phyloP scores from a whole-genome alignment of 106 monocot species.

The Dendrobium officinale region DNA sequence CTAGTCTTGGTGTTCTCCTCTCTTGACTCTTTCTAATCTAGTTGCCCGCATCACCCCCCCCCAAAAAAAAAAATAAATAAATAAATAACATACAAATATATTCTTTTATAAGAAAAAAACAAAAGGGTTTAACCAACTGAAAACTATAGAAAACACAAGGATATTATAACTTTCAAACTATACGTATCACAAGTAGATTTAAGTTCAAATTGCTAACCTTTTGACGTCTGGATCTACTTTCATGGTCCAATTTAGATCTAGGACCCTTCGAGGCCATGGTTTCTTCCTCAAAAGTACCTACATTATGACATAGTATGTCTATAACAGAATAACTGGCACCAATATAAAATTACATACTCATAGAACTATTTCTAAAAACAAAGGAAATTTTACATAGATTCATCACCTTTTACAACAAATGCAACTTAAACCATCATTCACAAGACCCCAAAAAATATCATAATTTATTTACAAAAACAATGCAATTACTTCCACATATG shows the following conservation, averaged over 20 bases:
- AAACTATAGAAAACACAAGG: background rate
- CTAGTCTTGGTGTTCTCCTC: too few species aligned
- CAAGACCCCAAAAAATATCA: background rate
- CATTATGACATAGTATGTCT: conserved; percentile 10
- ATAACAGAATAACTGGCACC: background rate
- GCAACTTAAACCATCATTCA: background rate
- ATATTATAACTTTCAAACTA: background rate
- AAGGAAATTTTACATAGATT: background rate
- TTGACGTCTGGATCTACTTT: conserved; percentile 67
- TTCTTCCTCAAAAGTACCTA: conserved; percentile 13
- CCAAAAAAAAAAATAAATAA: background rate
- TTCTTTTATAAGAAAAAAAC: background rate
- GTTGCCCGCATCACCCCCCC: too few species aligned
- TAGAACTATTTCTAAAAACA: background rate
- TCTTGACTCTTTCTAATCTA: too few species aligned
- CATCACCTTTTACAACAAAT: background rate
- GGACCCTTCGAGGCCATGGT: conserved; percentile 92
- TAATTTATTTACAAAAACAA: background rate
- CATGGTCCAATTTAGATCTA: conserved; percentile 81
- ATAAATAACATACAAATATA: background rate
- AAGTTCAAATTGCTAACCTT: conserved; percentile 42
- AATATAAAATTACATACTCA: background rate
- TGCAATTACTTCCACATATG: background rate
- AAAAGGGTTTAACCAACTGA: background rate
- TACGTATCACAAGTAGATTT: background rate